Percentiles rank a stretch among this genome's conserved stretches.
Evolutionary conservation across 1,284 basidiomycete genomes (phyloP).

Genomic region (Coniophora puteana): DNA sequence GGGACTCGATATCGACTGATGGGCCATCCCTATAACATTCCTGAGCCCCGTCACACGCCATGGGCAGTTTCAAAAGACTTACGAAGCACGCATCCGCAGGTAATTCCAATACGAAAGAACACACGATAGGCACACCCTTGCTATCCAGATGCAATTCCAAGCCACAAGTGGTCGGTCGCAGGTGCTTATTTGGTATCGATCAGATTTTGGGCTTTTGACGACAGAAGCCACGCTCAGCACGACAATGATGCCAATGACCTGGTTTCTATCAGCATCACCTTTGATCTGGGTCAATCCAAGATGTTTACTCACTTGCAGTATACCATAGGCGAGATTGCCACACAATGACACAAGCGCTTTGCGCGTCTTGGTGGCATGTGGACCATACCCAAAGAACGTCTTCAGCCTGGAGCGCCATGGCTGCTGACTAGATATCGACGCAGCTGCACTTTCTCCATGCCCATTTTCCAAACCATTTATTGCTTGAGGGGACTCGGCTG

Average conservation of each 20-base stretch:
- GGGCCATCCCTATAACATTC: conserved; percentile 17
- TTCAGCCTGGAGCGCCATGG: conserved; percentile 26
- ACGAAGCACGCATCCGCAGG: conserved; percentile 43
- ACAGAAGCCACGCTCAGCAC: conserved; percentile 49
- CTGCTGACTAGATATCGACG: conserved; percentile 4
- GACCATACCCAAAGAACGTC: conserved; percentile 54
- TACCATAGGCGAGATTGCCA: conserved; percentile 51
- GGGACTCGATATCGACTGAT: conserved; percentile 22
- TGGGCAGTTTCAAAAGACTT: conserved; percentile 15
- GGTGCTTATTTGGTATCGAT: conserved; percentile 56
- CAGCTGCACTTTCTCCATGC: conserved; percentile 2
- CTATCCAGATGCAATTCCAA: conserved; percentile 70
- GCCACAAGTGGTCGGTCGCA: conserved; percentile 65
- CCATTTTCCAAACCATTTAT: no score
- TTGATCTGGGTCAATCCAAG: neutral
- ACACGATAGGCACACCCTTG: conserved; percentile 50
- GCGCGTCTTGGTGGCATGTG: conserved; percentile 49
- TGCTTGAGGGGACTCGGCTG: neutral
- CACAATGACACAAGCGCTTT: conserved; percentile 56
- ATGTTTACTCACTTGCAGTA: conserved; percentile 59
- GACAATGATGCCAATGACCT: conserved; percentile 54
- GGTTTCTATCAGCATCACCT: neutral
- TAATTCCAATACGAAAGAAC: conserved; percentile 61
- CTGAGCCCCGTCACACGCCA: neutral
- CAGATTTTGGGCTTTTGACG: conserved; percentile 44